Percentiles rank a stretch among this genome's conserved stretches.
phyloP scores from a whole-genome alignment of 306 rosid genomes.

The Fragaria vesca region DNA sequence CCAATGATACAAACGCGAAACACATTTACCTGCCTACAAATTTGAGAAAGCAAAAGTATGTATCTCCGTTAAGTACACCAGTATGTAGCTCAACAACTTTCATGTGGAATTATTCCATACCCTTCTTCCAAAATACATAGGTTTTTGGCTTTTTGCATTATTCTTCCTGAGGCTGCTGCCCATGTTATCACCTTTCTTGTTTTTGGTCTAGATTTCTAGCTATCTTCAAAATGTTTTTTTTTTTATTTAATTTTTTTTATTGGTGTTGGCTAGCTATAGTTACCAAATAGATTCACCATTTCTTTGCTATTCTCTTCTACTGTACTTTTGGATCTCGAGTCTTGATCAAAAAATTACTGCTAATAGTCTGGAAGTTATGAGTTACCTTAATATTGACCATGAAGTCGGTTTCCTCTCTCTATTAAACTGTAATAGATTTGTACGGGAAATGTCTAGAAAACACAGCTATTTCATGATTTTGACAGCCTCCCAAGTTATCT shows the following conservation, averaged over 20 bases:
- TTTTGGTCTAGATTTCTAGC: background rate
- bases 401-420: background rate
- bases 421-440: background rate
- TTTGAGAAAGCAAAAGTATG: background rate
- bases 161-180: conserved; percentile 2
- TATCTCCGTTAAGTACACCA: background rate
- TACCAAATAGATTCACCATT: background rate
- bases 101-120: background rate
- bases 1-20: background rate
- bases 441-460: background rate
- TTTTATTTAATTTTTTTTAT: background rate
- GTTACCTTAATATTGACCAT: background rate
- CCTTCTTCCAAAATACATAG: background rate
- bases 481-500: background rate
- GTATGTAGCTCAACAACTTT: background rate
- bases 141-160: background rate
- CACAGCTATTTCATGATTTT: background rate
- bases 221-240: background rate
- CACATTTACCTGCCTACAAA: background rate
- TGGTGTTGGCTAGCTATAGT: background rate
- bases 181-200: background rate
- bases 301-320: background rate
- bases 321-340: background rate
- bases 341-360: background rate
- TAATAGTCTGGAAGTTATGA: background rate